Percentiles rank a stretch among this genome's conserved stretches.
phyloP scores from a whole-genome alignment of 2,329 filamentous ascomycete species.

The Cercospora janseana region DNA sequence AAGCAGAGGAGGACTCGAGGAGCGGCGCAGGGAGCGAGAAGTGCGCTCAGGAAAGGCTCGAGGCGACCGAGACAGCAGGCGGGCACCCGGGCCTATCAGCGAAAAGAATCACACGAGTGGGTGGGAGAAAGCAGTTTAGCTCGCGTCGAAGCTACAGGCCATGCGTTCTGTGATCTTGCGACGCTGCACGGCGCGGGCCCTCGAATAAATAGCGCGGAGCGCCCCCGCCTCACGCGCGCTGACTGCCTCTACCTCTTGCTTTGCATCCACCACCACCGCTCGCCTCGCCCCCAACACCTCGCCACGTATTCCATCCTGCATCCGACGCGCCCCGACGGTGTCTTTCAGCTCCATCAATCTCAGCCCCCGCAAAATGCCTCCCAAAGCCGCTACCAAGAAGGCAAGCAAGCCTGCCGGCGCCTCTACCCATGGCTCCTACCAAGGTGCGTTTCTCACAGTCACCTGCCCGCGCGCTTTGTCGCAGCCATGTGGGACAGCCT shows the following conservation, averaged over 20 bases:
- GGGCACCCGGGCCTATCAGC: conserved; percentile 1
- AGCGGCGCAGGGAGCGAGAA: too few species aligned
- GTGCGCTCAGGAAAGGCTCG: conserved; percentile 11
- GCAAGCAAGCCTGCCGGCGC: conserved; percentile 45
- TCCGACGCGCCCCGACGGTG: conserved; percentile 21
- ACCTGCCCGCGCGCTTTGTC: conserved; percentile 21
- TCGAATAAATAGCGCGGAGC: conserved; percentile 4
- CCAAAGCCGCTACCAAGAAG: conserved; percentile 22
- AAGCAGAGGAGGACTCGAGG: background rate
- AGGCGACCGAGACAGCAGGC: conserved; percentile 5
- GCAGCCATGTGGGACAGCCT: conserved; percentile 18
- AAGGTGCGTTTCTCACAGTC: conserved; percentile 56
- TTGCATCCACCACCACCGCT: background rate
- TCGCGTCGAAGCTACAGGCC: background rate
- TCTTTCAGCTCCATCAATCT: conserved; percentile 22
- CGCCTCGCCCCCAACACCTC: background rate
- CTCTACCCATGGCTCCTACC: conserved; percentile 64
- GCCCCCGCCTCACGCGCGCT: conserved; percentile 1
- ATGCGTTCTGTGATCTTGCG: conserved; percentile 5
- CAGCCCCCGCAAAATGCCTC: conserved; percentile 24
- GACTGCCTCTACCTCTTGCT: conserved; percentile 6
- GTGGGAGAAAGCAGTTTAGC: conserved; percentile 6
- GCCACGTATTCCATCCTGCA: conserved; percentile 12
- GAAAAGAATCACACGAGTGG: conserved; percentile 7
- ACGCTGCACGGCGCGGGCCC: background rate